These are phyloP conservation scores for Carallia brachiata DNA, from an alignment of 345 rosid genomes.

Conservation along the genomic window DNA sequence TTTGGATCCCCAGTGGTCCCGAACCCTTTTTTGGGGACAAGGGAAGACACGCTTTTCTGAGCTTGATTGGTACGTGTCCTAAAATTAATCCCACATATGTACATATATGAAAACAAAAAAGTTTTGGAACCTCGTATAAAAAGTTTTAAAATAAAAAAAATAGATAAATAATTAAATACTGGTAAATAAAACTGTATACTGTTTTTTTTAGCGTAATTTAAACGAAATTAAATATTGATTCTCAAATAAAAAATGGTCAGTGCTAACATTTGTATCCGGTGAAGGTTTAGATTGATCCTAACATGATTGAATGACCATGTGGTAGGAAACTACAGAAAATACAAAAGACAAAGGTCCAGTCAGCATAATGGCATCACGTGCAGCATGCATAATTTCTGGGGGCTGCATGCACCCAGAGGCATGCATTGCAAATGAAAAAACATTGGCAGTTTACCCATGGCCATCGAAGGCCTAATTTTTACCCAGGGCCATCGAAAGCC, in stretches of 20 bases:
- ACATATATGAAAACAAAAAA: no score
- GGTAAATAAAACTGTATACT: no score
- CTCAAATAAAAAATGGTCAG: no score
- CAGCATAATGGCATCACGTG: conserved; percentile 24
- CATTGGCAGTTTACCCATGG: conserved; percentile 1
- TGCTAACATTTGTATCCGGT: no score
- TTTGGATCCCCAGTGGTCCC: conserved; percentile 32
- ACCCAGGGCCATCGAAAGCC: not conserved
- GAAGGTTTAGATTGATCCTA: no score
- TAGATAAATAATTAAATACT: no score
- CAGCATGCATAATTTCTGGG: conserved; percentile 5
- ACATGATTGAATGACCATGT: no score
- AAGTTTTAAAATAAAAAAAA: no score
- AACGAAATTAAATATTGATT: no score
- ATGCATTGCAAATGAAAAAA: conserved; percentile 1
- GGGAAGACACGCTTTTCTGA: conserved; percentile 1
- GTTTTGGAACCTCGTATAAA: no score
- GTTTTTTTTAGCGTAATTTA: no score
- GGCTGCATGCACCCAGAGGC: conserved; percentile 3
- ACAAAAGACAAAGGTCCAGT: not conserved
- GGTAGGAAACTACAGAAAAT: not conserved
- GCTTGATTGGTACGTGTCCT: not conserved
- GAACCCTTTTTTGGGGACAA: conserved; percentile 3
- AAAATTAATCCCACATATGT: not conserved
- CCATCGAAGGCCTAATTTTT: conserved; percentile 10